Percentiles rank a stretch among this genome's conserved stretches.
Evolutionary conservation across 805 yeast genomes (phyloP).

Genomic region (Teunomyces funiuensis): DNA sequence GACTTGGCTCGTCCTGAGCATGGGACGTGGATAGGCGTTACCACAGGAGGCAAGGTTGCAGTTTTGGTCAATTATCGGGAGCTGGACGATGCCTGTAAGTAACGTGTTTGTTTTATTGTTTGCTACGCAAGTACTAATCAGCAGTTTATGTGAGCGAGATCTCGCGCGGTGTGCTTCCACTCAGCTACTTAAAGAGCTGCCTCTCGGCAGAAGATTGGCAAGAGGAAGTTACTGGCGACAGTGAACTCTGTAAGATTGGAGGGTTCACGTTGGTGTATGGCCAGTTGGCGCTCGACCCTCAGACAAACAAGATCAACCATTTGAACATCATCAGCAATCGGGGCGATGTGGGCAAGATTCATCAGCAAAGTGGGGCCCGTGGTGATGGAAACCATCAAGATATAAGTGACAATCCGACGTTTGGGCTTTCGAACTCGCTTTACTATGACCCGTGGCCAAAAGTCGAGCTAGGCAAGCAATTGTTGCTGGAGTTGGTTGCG

Average conservation of each 20-base stretch:
- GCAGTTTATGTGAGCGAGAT: slow-evolving; percentile 30
- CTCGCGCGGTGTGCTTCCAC: slow-evolving; percentile 55
- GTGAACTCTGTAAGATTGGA: slow-evolving; percentile 42
- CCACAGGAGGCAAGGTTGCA: slow-evolving; percentile 58
- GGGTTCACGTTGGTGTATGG: slow-evolving; percentile 68
- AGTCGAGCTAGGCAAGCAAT: slow-evolving; percentile 48
- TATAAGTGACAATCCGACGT: slow-evolving; percentile 30
- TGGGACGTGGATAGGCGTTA: slow-evolving; percentile 92
- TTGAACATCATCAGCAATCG: slow-evolving; percentile 52
- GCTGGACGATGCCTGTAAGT: slow-evolving; percentile 15
- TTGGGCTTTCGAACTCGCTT: slow-evolving; percentile 71
- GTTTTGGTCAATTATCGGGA: slow-evolving; percentile 77
- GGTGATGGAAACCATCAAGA: slow-evolving; percentile 16
- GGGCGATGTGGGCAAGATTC: slow-evolving; percentile 40
- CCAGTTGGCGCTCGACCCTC: slow-evolving; percentile 26
- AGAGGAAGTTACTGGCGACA: not conserved
- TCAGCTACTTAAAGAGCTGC: slow-evolving; percentile 40
- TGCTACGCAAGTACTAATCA: slow-evolving; percentile 14
- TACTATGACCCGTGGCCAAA: slow-evolving; percentile 75
- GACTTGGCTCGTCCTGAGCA: slow-evolving; percentile 72
- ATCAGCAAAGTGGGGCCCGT: slow-evolving; percentile 9
- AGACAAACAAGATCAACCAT: slow-evolving; percentile 27
- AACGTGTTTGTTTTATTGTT: not conserved
- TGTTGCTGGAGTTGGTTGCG: slow-evolving; percentile 22
- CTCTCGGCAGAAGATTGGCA: slow-evolving; percentile 46